Evolutionary conservation across 2,329 filamentous ascomycete species (phyloP), one percentile per base, ranked within the genome.

Genomic region (Fusarium torreyae): DNA sequence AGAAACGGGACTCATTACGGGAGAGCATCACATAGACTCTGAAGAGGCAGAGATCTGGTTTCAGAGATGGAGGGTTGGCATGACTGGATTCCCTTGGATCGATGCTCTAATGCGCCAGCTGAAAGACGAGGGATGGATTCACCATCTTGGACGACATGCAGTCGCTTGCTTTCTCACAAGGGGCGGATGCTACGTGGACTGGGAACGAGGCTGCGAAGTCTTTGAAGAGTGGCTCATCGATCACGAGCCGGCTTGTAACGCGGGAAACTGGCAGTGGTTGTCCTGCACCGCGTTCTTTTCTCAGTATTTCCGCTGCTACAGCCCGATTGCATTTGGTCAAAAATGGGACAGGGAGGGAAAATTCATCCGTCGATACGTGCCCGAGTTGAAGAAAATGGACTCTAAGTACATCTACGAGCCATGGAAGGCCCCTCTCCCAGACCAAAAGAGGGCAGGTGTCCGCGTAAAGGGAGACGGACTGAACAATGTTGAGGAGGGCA

Each of bases 141-240:
- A 94, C 75, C 92, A 94, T 75, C 84, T 94, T 0, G 92, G 91
- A 3, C 86, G 92, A 1, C 92, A 94, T 77, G 87, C 89, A n/a
- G 89, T 94, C 0, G 92, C 92, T 0, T 94, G 91, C 75, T 94
- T 94, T 76, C 83, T 94, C n/a, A 94, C 92, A 1, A 83, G 92
- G 4, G 92, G 92, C 3, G 92, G 92, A 1, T 94, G 91, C 77
- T 94, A 94, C 74, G 83, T 94, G 44, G 87, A 90, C 73, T 94
- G 92, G 92, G 92, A 94, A 80, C 87, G 92, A 18, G 92, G 92
- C 2, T 90, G 89, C 7, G 91, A 92, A 48, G 92, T 94, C 2
- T 94, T 94, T 63, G 91, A 93, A 74, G 92, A 94, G 76, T 87
- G 87, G 80, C 83, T 94, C 38, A 81, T 94, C 48, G 92, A 94